Evolutionary conservation across 306 rosid genomes (phyloP), one percentile per base, ranked within the genome.

Genomic region (Morella rubra): DNA sequence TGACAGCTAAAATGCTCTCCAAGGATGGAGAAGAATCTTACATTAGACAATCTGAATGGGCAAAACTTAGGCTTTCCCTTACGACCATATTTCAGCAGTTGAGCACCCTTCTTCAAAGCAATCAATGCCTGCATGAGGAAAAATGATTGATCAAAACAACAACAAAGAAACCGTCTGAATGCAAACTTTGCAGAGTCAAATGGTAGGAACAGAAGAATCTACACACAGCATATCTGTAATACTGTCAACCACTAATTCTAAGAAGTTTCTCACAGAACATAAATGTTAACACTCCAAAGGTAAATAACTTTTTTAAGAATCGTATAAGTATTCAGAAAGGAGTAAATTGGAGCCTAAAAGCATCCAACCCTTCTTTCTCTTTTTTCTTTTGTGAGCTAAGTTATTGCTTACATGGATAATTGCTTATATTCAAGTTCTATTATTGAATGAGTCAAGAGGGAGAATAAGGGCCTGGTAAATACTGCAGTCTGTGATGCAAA

Each of bases 41-140:
- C 99, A 84, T 72, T 82, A 56, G 97, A 95, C 81, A 92, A 92
- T 85, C 91, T 88, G 86, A 95, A 89, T 12, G 96, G 92, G 82
- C 91, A 95, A 84, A 92, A 95, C 91, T 95, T 95, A 68, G 99
- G 99, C 83, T 95, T 95, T 85, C 99, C 99, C 83, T 95, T 92
- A 47, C 97, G 97, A 85, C 99, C 99, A 92, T 92, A 92, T 76
- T 92, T 92, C 79, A 92, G 91, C 77, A 95, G 88, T 77, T 92
- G 99, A 78, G 99, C 86, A 78, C 99, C 99, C 86, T 83, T 95
- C 90, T 92, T 92, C 87, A 95, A 82, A 77, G 93, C 88, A 82
- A 90, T 79, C 83, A 92, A 69, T 54, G 96, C 97, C 99, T 92
- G 92, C 76, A 83, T 56, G 61, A 73, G 75, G 73, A 75, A 72